Percentiles rank a stretch among this genome's conserved stretches.
These are phyloP conservation scores for Juncus effusus DNA, from an alignment of 176 grass and related monocot species.

Conservation along the genomic window DNA sequence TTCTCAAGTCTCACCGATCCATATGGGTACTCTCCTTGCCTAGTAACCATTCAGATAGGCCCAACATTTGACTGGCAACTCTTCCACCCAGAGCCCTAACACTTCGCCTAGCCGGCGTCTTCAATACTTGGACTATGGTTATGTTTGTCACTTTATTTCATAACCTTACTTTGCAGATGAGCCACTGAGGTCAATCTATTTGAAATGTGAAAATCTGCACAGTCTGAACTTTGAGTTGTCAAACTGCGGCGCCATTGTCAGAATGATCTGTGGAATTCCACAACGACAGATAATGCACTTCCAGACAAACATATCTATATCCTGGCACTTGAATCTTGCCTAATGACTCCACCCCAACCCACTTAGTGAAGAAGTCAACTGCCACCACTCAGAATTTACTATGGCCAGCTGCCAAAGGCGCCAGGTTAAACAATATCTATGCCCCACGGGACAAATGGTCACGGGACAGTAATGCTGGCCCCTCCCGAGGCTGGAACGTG, in stretches of 20 bases:
- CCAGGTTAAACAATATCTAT: too few species aligned
- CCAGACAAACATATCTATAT: neutral
- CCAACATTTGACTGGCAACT: too few species aligned
- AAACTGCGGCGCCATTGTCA: neutral
- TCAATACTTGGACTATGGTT: conserved; percentile 1
- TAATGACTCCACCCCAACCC: neutral
- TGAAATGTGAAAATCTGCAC: neutral
- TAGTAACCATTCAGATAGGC: too few species aligned
- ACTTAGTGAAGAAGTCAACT: too few species aligned
- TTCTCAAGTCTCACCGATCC: too few species aligned
- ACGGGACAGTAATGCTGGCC: too few species aligned
- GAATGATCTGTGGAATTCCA: neutral
- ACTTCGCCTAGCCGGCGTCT: neutral
- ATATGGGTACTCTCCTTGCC: too few species aligned
- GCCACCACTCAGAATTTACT: too few species aligned
- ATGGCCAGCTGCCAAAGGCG: too few species aligned
- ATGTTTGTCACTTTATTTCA: neutral
- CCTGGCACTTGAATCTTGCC: neutral
- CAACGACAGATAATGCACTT: neutral
- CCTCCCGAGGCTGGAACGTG: too few species aligned
- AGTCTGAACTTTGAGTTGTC: neutral
- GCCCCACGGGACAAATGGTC: too few species aligned
- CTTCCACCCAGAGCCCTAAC: neutral
- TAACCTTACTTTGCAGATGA: neutral
- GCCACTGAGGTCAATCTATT: neutral